A percentile compares a stretch with the other conserved stretches of the same genome.
phyloP scores from a whole-genome alignment of 1,139 yeast species.

The Arxiozyma slooffiae region DNA sequence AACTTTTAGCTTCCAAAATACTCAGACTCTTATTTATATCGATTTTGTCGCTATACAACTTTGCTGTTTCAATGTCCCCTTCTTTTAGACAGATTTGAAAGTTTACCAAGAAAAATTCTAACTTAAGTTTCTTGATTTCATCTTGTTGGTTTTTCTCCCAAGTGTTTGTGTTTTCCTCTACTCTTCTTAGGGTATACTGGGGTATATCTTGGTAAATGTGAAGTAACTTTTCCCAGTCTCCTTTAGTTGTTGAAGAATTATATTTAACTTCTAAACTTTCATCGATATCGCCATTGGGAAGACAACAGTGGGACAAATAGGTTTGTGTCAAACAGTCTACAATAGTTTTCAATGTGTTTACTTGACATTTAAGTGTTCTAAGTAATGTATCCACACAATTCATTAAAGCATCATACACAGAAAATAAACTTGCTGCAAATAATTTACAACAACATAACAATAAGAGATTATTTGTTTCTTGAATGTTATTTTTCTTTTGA shows the following conservation, averaged over 20 bases:
- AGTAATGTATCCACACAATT: constrained; percentile 6
- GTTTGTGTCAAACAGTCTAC: constrained; percentile 8
- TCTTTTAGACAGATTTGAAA: constrained; percentile 14
- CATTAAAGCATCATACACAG: constrained; percentile 15
- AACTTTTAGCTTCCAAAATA: constrained; percentile 9
- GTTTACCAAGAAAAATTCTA: constrained; percentile 16
- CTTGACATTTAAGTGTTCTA: constrained; percentile 16
- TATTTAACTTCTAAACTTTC: background rate
- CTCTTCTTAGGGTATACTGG: constrained; percentile 9
- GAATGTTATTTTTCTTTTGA: background rate
- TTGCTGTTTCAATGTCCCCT: constrained; percentile 18
- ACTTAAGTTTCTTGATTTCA: constrained; percentile 10
- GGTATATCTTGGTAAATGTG: constrained; percentile 9
- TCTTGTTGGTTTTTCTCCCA: background rate
- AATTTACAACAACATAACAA: constrained; percentile 13
- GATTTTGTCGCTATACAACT: constrained; percentile 13
- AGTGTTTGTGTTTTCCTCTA: constrained; percentile 5
- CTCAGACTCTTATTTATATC: constrained; percentile 7
- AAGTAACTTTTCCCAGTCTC: constrained; percentile 3
- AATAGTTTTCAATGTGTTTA: constrained; percentile 11
- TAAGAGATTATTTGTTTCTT: background rate
- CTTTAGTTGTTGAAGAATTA: background rate
- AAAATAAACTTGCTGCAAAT: constrained; percentile 17
- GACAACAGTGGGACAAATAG: background rate
- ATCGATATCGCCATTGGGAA: background rate